phyloP scores from a whole-genome alignment of 495 filamentous ascomycete species.

The Lophium mytilinum region DNA sequence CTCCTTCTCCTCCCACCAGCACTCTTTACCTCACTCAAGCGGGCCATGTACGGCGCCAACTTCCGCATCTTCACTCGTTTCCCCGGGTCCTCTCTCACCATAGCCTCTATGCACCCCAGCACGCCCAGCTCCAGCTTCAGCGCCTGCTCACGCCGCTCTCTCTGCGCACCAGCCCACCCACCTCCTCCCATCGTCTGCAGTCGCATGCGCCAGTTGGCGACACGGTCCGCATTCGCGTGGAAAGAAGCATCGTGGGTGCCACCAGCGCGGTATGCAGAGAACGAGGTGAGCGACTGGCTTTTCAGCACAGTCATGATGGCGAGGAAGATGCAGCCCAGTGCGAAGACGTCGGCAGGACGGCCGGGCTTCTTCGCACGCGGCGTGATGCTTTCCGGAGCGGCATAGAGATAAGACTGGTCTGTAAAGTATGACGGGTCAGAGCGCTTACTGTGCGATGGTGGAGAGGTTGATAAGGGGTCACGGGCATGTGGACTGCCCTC shows the following conservation, averaged over 20 bases:
- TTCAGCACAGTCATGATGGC: conserved; percentile 23
- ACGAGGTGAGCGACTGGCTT: conserved; percentile 8
- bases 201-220: conserved; percentile 20
- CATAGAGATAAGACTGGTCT: conserved; percentile 25
- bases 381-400: conserved; percentile 23
- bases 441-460: neutral
- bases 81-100: conserved; percentile 15
- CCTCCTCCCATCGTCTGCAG: conserved; percentile 4
- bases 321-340: conserved; percentile 24
- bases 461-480: too few species aligned
- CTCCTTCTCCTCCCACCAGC: conserved; percentile 13
- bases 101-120: conserved; percentile 16
- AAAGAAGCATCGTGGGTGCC: conserved; percentile 24
- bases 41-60: conserved; percentile 2
- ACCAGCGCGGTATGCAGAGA: conserved; percentile 15
- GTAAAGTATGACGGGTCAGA: conserved; percentile 18
- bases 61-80: conserved; percentile 18
- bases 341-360: conserved; percentile 20
- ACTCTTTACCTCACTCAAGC: conserved; percentile 6
- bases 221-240: conserved; percentile 26
- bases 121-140: conserved; percentile 14
- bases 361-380: conserved; percentile 12
- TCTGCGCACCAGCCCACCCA: neutral
- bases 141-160: conserved; percentile 7
- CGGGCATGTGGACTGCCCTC: neutral